A percentile compares a stretch with the other conserved stretches of the same genome.
Conservation (phyloP, 1,284 basidiomycete species). For the Trichosporon asahii region DNA sequence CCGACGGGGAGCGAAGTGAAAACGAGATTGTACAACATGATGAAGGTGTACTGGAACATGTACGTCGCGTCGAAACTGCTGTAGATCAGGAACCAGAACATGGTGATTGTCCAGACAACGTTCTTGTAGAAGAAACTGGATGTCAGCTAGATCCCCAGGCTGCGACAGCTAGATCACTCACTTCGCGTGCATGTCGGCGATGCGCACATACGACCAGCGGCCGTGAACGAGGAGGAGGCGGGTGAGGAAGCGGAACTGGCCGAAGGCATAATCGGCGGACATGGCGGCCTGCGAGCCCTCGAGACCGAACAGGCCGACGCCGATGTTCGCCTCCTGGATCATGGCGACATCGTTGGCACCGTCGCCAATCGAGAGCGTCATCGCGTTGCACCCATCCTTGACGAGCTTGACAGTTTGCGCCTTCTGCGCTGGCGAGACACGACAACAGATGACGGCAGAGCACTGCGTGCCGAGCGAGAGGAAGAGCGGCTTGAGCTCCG, state of each 20-base stretch:
- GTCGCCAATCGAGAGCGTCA: slow-evolving; percentile 95
- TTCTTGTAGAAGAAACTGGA: slow-evolving; percentile 86
- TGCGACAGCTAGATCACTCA: slow-evolving; percentile 22
- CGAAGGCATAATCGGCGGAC: slow-evolving; percentile 98
- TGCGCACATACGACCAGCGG: slow-evolving; percentile 90
- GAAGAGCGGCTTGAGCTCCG: slow-evolving; percentile 78
- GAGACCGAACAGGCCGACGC: slow-evolving; percentile 87
- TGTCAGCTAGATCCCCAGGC: not conserved
- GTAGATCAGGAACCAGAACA: slow-evolving; percentile 93
- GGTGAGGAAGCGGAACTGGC: slow-evolving; percentile 91
- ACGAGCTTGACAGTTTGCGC: slow-evolving; percentile 84
- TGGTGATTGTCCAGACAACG: slow-evolving; percentile 60
- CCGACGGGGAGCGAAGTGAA: slow-evolving; percentile 94
- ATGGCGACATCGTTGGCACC: slow-evolving; percentile 57
- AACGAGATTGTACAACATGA: slow-evolving; percentile 82
- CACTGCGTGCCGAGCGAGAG: slow-evolving; percentile 91
- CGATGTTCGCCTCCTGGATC: slow-evolving; percentile 96
- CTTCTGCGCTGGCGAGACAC: slow-evolving; percentile 94
- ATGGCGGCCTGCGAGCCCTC: slow-evolving; percentile 98
- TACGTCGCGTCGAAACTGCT: slow-evolving; percentile 88
- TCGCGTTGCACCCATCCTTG: slow-evolving; percentile 90
- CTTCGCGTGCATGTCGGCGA: slow-evolving; percentile 96
- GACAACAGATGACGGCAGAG: slow-evolving; percentile 94
- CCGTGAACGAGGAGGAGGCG: slow-evolving; percentile 91
- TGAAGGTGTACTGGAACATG: slow-evolving; percentile 92